A percentile compares a stretch with the other conserved stretches of the same genome.
phyloP scores from a whole-genome alignment of 2,329 filamentous ascomycete genomes.

The Cordyceps pruinosa region DNA sequence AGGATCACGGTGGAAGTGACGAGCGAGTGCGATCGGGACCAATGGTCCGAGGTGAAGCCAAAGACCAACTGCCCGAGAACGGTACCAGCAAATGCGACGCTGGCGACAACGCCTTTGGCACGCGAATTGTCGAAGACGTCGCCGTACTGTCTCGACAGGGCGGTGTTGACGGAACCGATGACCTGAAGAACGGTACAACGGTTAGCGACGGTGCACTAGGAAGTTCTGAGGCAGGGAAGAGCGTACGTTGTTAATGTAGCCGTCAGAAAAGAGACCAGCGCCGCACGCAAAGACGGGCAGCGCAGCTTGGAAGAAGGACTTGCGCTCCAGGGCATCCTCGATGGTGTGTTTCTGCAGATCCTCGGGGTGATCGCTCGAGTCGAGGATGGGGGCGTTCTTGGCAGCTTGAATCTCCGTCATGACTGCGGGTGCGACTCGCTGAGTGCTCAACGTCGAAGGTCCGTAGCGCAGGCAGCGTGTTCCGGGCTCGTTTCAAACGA shows the following conservation, averaged over 20 bases:
- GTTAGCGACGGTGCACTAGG: not conserved
- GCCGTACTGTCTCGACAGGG: slow-evolving; percentile 62
- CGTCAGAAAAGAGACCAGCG: slow-evolving; percentile 84
- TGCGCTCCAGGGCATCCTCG: slow-evolving; percentile 9
- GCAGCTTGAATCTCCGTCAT: slow-evolving; percentile 9
- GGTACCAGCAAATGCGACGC: slow-evolving; percentile 81
- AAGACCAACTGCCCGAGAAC: slow-evolving; percentile 77
- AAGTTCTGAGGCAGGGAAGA: not conserved
- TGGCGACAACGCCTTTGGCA: slow-evolving; percentile 67
- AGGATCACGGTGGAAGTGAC: slow-evolving; percentile 76
- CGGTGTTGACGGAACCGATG: slow-evolving; percentile 80
- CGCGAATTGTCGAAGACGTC: slow-evolving; percentile 59
- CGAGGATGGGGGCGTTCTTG: not conserved
- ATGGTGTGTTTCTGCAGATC: not conserved
- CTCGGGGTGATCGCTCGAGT: not conserved
- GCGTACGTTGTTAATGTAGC: slow-evolving; percentile 78
- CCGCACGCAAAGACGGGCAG: slow-evolving; percentile 80
- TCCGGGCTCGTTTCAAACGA: too few species aligned
- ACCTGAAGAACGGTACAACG: slow-evolving; percentile 45
- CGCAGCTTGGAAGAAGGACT: slow-evolving; percentile 11
- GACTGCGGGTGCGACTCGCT: not conserved
- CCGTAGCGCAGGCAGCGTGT: too few species aligned
- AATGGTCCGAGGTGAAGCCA: slow-evolving; percentile 75
- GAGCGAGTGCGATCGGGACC: slow-evolving; percentile 75
- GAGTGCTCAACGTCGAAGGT: too few species aligned